phyloP scores from a whole-genome alignment of 75 land plant genomes.

The Selaginella moellendorffii region DNA sequence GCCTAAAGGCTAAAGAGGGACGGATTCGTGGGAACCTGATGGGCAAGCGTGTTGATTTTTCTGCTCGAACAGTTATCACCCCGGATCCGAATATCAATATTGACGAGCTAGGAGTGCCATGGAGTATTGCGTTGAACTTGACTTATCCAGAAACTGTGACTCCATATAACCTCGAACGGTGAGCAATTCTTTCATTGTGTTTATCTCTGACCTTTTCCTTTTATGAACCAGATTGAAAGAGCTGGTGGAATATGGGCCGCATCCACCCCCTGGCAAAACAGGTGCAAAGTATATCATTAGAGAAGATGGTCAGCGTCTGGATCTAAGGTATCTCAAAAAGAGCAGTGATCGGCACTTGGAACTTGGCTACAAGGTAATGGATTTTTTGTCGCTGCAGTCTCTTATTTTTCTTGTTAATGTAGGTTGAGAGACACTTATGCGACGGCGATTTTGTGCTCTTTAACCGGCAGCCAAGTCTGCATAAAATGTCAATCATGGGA shows the following conservation, averaged over 20 bases:
- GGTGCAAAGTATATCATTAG: conserved; percentile 89
- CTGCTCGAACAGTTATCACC: conserved; percentile 98
- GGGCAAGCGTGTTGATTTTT: conserved; percentile 99
- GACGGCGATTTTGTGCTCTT: conserved; percentile 97
- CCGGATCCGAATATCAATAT: conserved; percentile 98
- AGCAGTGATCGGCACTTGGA: conserved; percentile 94
- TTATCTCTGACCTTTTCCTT: too few relatives aligned
- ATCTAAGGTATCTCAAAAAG: conserved; percentile 84
- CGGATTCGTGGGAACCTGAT: conserved; percentile 94
- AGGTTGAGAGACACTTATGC: conserved; percentile 91
- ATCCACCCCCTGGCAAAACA: conserved; percentile 98
- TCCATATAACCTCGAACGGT: conserved; percentile 97
- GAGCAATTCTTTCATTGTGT: too few relatives aligned
- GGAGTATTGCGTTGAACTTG: conserved; percentile 92
- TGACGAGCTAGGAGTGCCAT: conserved; percentile 95
- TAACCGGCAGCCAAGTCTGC: conserved; percentile 96
- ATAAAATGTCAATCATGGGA: conserved; percentile 99
- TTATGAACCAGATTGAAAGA: conserved; percentile 89
- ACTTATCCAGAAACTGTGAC: conserved; percentile 99
- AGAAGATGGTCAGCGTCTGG: conserved; percentile 92
- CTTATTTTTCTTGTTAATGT: too few relatives aligned
- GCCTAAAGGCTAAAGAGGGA: conserved; percentile 98
- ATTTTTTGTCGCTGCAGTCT: too few relatives aligned
- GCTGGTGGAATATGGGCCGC: conserved; percentile 95
- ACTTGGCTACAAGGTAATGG: conserved; percentile 74